Evolutionary conservation across 139 green algal genomes (phyloP).

Genomic region (Mesostigma viride): DNA sequence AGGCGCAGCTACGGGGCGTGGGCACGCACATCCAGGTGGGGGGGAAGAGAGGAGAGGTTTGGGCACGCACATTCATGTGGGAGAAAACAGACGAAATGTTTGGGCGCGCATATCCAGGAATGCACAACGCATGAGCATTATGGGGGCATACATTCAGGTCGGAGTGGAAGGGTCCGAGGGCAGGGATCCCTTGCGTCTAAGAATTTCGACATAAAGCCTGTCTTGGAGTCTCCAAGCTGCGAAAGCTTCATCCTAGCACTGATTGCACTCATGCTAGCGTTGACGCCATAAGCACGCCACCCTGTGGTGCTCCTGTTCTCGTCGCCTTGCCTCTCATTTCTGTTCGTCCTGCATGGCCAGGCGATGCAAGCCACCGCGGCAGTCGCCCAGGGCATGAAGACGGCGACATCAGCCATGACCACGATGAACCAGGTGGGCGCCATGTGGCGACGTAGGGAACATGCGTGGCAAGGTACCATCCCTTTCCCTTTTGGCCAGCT

Average conservation of each 20-base stretch:
- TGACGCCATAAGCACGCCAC: neutral
- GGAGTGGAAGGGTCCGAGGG: too few species aligned
- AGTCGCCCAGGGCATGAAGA: slow-evolving; percentile 18
- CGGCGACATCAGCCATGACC: slow-evolving; percentile 2
- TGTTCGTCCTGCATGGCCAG: neutral
- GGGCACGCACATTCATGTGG: too few species aligned
- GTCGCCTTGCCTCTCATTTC: neutral
- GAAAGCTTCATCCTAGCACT: neutral
- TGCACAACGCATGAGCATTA: too few species aligned
- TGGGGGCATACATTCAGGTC: too few species aligned
- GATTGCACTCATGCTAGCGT: neutral
- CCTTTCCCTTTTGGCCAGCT: too few species aligned
- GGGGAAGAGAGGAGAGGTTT: too few species aligned
- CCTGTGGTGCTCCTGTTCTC: neutral
- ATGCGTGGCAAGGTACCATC: too few species aligned
- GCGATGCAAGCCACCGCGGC: slow-evolving; percentile 15
- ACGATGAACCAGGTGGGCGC: slow-evolving; percentile 19
- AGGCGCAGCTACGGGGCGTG: slow-evolving; percentile 19
- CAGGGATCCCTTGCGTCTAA: too few species aligned
- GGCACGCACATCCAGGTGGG: slow-evolving; percentile 19
- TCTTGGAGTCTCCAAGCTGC: neutral
- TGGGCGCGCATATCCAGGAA: too few species aligned
- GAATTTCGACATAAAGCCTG: too few species aligned
- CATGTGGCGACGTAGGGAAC: too few species aligned
- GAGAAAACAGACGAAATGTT: too few species aligned